phyloP scores from a whole-genome alignment of 495 filamentous ascomycete species.

The Penicillium ucsense region DNA sequence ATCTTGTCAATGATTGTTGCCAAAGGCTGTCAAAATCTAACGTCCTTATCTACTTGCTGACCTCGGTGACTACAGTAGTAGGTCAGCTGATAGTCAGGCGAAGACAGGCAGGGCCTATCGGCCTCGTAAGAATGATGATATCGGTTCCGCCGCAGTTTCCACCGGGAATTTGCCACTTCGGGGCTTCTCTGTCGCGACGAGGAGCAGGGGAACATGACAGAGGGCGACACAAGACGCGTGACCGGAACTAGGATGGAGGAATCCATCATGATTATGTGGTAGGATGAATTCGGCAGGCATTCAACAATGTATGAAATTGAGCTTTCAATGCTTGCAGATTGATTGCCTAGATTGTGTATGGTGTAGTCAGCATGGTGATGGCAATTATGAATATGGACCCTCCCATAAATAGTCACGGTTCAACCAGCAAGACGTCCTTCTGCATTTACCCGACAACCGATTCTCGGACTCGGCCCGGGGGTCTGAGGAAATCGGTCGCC shows the following conservation, averaged over 20 bases:
- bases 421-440: neutral
- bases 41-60: too few relatives aligned
- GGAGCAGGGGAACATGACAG: neutral
- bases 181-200: conserved; percentile 2
- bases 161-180: conserved; percentile 29
- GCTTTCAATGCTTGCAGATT: too few relatives aligned
- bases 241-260: neutral
- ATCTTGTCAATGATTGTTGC: too few relatives aligned
- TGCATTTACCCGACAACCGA: conserved; percentile 22
- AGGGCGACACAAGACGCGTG: too few relatives aligned
- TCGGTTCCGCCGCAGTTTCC: conserved; percentile 5
- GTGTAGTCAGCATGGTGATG: neutral
- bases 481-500: neutral
- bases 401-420: neutral
- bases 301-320: too few relatives aligned
- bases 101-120: too few relatives aligned
- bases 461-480: conserved; percentile 7
- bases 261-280: neutral
- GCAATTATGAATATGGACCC: neutral
- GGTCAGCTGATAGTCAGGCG: too few relatives aligned
- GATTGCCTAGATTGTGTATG: too few relatives aligned
- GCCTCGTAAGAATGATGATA: too few relatives aligned
- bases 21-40: too few relatives aligned
- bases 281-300: too few relatives aligned
- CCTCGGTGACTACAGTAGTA: too few relatives aligned